Conservation (phyloP, 345 rosid species). For the Ceriops zippeliana region DNA sequence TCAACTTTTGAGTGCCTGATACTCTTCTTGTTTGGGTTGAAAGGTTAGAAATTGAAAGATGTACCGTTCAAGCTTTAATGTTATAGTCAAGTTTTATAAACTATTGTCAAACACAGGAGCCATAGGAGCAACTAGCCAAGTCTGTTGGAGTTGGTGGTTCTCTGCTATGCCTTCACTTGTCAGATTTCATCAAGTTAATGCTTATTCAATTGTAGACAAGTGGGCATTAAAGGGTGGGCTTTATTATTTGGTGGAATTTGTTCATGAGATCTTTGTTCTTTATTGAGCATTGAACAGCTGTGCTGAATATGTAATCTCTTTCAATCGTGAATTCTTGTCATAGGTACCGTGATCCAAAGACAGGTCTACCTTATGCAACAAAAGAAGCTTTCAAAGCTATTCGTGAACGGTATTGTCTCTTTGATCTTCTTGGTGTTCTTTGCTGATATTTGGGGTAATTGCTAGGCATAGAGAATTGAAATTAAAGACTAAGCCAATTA, state of each 20-base stretch:
- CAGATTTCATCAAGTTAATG: not conserved
- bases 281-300: not conserved
- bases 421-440: not conserved
- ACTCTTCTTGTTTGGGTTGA: too few species aligned
- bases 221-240: not conserved
- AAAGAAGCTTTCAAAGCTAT: constrained; percentile 81
- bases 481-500: not conserved
- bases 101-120: too few species aligned
- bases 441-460: not conserved
- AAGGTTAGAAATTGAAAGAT: too few species aligned
- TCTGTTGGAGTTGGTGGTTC: not conserved
- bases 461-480: not conserved
- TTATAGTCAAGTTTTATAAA: too few species aligned
- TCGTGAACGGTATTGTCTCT: constrained; percentile 54
- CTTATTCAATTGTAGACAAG: not conserved
- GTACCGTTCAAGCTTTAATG: too few species aligned
- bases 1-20: too few species aligned
- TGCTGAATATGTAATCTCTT: not conserved
- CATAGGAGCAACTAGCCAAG: too few species aligned
- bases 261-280: not conserved
- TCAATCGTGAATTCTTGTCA: constrained; percentile 17
- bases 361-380: constrained; percentile 84
- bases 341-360: constrained; percentile 92
- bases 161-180: not conserved
- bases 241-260: not conserved